Conservation (phyloP, 805 yeast species). For the Lachancea thermotolerans region DNA sequence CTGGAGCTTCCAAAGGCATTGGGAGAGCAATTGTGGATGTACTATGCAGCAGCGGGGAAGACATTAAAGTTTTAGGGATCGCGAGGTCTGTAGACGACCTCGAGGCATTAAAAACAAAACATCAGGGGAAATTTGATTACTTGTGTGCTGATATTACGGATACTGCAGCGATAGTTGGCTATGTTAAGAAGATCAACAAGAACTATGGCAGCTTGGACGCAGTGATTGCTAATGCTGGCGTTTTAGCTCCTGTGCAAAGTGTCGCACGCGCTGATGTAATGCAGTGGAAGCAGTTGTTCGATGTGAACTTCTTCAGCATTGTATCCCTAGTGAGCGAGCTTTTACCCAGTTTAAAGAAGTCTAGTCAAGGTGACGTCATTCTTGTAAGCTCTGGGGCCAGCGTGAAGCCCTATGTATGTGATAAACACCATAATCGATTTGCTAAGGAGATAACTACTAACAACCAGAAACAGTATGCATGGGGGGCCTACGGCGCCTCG, state of each 20-base stretch:
- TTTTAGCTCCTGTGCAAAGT: constrained; percentile 67
- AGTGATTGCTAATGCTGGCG: constrained; percentile 74
- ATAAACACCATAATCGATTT: background rate
- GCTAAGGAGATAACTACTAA: background rate
- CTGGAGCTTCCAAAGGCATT: constrained; percentile 69
- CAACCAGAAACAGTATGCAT: constrained; percentile 41
- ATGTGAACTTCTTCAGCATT: constrained; percentile 72
- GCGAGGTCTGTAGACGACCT: constrained; percentile 58
- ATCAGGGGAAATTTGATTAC: constrained; percentile 45
- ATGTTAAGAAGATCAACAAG: constrained; percentile 27
- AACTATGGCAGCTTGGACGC: constrained; percentile 49
- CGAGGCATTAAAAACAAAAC: constrained; percentile 35
- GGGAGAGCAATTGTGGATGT: constrained; percentile 69
- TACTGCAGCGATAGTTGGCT: constrained; percentile 20
- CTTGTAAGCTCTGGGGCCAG: constrained; percentile 90
- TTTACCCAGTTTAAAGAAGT: constrained; percentile 48
- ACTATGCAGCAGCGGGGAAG: constrained; percentile 32
- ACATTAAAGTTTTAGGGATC: constrained; percentile 51
- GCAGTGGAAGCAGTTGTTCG: constrained; percentile 59
- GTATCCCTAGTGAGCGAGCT: constrained; percentile 50
- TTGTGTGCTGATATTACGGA: constrained; percentile 59
- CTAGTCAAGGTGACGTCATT: constrained; percentile 54
- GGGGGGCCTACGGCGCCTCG: constrained; percentile 90
- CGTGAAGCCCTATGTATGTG: constrained; percentile 40
- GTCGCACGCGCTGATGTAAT: constrained; percentile 37